Conservation (phyloP, 306 rosid genomes). For the Castanea crenata region DNA sequence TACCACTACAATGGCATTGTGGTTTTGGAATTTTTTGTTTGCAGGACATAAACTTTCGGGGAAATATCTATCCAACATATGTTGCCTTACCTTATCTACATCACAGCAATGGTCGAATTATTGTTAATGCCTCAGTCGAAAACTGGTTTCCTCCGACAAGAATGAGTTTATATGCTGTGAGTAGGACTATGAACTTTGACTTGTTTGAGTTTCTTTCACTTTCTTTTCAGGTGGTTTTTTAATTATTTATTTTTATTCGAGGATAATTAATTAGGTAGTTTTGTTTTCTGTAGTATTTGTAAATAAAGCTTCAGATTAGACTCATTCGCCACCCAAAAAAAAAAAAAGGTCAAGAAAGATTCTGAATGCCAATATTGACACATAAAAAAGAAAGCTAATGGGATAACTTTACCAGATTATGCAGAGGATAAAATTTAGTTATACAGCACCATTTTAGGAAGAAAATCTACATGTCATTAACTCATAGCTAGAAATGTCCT, state of each 20-base stretch:
- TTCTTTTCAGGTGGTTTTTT: too few relatives aligned
- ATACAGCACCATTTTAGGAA: background rate
- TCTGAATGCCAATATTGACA: background rate
- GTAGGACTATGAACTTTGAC: conserved; percentile 13
- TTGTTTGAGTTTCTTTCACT: background rate
- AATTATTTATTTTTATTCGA: background rate
- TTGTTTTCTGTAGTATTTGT: background rate
- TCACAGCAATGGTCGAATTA: conserved; percentile 63
- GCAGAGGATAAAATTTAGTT: background rate
- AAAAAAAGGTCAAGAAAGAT: background rate
- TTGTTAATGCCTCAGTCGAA: conserved; percentile 76
- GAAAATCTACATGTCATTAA: background rate
- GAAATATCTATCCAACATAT: conserved; percentile 78
- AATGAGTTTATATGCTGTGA: conserved; percentile 87
- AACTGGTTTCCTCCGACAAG: conserved; percentile 87
- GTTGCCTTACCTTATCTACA: conserved; percentile 82
- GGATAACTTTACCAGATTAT: background rate
- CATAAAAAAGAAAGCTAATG: background rate
- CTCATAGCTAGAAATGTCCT: background rate
- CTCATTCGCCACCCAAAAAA: background rate
- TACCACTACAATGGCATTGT: background rate
- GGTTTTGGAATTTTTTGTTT: background rate
- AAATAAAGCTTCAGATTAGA: background rate
- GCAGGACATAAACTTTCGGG: conserved; percentile 90
- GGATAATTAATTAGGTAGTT: background rate